These are phyloP conservation scores for Protomyces inouyei DNA, from an alignment of 1,139 yeast genomes.

Conservation along the genomic window DNA sequence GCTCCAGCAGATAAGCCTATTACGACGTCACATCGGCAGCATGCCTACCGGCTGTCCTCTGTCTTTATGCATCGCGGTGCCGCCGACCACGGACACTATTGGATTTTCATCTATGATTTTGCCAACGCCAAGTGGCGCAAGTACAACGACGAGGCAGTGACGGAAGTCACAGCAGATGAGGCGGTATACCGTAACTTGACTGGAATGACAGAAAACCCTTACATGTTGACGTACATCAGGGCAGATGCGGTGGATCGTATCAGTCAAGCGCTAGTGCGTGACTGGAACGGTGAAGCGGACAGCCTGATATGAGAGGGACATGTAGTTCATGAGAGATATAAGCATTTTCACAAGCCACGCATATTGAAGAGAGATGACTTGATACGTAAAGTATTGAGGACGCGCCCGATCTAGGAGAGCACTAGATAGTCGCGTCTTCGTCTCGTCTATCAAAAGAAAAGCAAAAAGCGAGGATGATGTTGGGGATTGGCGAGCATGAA, in stretches of 20 bases:
- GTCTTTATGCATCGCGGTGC: conserved; percentile 93
- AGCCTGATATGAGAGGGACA: neutral
- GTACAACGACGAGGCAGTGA: conserved; percentile 86
- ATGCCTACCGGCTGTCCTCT: conserved; percentile 81
- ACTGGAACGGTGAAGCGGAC: neutral
- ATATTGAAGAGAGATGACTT: neutral
- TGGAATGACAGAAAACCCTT: conserved; percentile 28
- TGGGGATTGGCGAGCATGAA: neutral
- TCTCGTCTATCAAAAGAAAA: neutral
- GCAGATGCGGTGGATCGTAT: conserved; percentile 6
- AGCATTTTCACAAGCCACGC: neutral
- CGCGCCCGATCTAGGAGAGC: neutral
- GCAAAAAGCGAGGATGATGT: neutral
- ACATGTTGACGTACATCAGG: conserved; percentile 28
- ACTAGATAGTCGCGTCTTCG: neutral
- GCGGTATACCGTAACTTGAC: conserved; percentile 45
- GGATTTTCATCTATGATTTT: conserved; percentile 86
- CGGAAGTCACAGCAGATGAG: conserved; percentile 69
- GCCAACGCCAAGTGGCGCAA: conserved; percentile 66
- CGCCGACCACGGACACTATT: conserved; percentile 93
- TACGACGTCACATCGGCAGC: conserved; percentile 44
- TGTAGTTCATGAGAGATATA: neutral
- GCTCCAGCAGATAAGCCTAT: conserved; percentile 38
- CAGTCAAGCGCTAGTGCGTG: conserved; percentile 12
- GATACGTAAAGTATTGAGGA: neutral